These are phyloP conservation scores for Brasilioporus rufonigricans DNA, from an alignment of 768 basidiomycete genomes.

Conservation along the genomic window DNA sequence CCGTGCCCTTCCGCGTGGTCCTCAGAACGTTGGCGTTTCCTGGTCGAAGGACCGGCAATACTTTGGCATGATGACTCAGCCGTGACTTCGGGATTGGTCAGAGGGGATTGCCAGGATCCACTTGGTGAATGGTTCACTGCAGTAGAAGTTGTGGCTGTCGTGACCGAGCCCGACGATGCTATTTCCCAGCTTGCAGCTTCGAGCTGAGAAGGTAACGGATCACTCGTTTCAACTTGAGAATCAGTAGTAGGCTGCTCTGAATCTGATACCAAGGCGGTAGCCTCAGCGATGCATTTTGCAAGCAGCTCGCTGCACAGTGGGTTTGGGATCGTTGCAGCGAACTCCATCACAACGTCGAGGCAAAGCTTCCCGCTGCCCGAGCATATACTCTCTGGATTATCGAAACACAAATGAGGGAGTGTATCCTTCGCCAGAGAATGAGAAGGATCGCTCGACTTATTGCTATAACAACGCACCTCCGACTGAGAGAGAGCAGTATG, in stretches of 20 bases:
- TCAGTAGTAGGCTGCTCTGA: background rate
- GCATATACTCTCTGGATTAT: background rate
- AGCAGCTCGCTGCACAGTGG: fast-evolving
- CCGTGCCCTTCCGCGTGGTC: too few relatives aligned
- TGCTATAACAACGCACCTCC: too few relatives aligned
- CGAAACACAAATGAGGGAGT: background rate
- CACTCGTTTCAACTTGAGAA: background rate
- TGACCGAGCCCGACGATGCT: too few relatives aligned
- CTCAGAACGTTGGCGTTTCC: background rate
- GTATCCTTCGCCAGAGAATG: background rate
- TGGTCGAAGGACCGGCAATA: too few relatives aligned
- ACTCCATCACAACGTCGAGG: background rate
- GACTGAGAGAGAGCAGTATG: background rate
- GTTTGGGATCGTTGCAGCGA: too few relatives aligned
- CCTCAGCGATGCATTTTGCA: fast-evolving
- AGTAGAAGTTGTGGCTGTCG: background rate
- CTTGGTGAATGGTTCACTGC: background rate
- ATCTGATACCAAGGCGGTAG: too few relatives aligned
- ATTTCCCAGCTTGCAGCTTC: background rate
- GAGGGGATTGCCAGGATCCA: background rate
- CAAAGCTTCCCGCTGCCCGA: background rate
- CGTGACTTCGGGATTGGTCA: background rate
- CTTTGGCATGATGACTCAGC: background rate
- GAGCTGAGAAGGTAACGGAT: background rate
- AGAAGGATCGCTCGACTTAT: background rate